Evolutionary conservation across 805 yeast species (phyloP).

Genomic region (Myxozyma nipponensis): DNA sequence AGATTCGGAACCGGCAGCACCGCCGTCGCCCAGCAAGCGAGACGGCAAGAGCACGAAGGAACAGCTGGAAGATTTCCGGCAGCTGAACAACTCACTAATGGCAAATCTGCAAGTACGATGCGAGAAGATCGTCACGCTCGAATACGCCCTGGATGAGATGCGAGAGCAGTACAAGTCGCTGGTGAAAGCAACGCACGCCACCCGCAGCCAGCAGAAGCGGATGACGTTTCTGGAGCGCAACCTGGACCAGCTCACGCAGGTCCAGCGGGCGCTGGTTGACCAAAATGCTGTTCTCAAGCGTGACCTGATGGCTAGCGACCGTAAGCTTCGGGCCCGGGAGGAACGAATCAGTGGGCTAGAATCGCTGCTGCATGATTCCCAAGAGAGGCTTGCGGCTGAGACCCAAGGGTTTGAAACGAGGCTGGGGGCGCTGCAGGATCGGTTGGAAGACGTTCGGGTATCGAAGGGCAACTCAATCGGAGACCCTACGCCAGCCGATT

Average conservation of each 20-base stretch:
- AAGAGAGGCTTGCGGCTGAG: constrained; percentile 47
- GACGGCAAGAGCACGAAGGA: constrained; percentile 15
- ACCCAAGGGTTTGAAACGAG: constrained; percentile 45
- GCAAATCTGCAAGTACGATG: constrained; percentile 36
- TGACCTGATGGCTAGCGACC: constrained; percentile 53
- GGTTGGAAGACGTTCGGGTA: constrained; percentile 29
- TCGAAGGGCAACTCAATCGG: background rate
- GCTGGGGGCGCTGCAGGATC: constrained; percentile 23
- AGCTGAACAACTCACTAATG: constrained; percentile 32
- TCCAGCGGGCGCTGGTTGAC: constrained; percentile 58
- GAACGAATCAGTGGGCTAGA: constrained; percentile 56
- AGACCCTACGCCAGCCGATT: constrained; percentile 9
- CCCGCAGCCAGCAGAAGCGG: constrained; percentile 43
- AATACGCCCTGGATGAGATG: constrained; percentile 42
- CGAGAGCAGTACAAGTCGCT: constrained; percentile 37
- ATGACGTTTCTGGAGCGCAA: constrained; percentile 55
- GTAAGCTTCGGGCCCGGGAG: constrained; percentile 55
- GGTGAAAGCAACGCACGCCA: constrained; percentile 28
- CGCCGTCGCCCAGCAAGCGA: constrained; percentile 18
- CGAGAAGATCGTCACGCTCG: constrained; percentile 42
- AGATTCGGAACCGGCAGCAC: constrained; percentile 4
- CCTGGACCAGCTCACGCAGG: constrained; percentile 53
- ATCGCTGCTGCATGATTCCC: constrained; percentile 48
- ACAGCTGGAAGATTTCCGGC: constrained; percentile 28
- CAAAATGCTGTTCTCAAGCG: constrained; percentile 55